Percentiles rank a stretch among this genome's conserved stretches.
Conservation (phyloP, 148 eudicot species). For the Chenopodium formosanum region DNA sequence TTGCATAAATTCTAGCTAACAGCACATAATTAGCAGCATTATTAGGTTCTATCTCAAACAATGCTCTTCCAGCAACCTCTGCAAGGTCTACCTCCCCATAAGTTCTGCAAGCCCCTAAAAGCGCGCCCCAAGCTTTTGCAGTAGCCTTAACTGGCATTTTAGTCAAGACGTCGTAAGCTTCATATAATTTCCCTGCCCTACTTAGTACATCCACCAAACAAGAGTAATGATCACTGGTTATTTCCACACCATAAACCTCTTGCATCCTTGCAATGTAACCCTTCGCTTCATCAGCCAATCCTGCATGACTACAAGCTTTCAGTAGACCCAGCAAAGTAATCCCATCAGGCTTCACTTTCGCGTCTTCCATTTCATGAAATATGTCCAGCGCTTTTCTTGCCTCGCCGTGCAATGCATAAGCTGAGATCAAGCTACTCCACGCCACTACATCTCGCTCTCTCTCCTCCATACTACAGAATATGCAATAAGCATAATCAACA, state of each 20-base stretch:
- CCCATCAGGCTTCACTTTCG: slow-evolving; percentile 43
- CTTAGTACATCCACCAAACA: slow-evolving; percentile 60
- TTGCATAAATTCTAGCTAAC: slow-evolving; percentile 49
- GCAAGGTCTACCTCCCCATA: slow-evolving; percentile 55
- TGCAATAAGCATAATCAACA: slow-evolving; percentile 30
- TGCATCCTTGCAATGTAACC: slow-evolving; percentile 39
- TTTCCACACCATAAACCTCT: slow-evolving; percentile 36
- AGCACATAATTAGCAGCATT: slow-evolving; percentile 63
- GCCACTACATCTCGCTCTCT: slow-evolving; percentile 57
- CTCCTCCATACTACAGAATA: slow-evolving; percentile 38
- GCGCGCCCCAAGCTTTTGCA: slow-evolving; percentile 69
- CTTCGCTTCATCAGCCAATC: slow-evolving; percentile 51
- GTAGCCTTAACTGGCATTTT: slow-evolving; percentile 56
- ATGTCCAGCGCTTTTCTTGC: slow-evolving; percentile 40
- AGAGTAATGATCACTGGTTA: slow-evolving; percentile 55
- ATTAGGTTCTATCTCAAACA: slow-evolving; percentile 54
- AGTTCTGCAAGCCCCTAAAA: slow-evolving; percentile 56
- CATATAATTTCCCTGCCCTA: slow-evolving; percentile 49
- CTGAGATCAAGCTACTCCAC: slow-evolving; percentile 64
- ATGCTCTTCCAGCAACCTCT: slow-evolving; percentile 48
- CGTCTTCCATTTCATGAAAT: slow-evolving; percentile 45
- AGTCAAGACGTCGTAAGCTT: slow-evolving; percentile 43
- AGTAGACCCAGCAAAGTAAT: slow-evolving; percentile 56
- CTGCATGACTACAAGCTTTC: slow-evolving; percentile 60
- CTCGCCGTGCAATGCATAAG: slow-evolving; percentile 57